phyloP scores from a whole-genome alignment of 805 yeast species.

The Spathaspora passalidarum region DNA sequence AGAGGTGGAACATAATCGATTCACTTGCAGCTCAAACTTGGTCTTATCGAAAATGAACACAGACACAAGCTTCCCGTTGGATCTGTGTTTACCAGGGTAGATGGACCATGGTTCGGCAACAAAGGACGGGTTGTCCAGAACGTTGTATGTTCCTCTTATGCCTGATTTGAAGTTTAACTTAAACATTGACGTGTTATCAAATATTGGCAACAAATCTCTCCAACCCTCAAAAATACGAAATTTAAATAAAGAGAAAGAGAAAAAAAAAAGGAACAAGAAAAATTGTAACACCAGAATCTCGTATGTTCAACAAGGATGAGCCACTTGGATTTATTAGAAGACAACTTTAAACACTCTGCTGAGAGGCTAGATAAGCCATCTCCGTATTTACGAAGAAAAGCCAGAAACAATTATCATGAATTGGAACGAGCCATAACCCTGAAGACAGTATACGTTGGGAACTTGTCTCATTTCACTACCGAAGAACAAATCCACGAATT shows the following conservation, averaged over 20 bases:
- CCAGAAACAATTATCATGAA: constrained; percentile 54
- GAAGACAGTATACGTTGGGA: constrained; percentile 87
- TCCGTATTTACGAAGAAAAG: constrained; percentile 62
- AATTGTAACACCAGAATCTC: too few species aligned
- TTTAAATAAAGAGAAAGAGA: constrained; percentile 1
- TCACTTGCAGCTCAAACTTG: constrained; percentile 57
- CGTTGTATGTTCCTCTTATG: constrained; percentile 62
- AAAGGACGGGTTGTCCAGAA: constrained; percentile 70
- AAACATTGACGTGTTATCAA: constrained; percentile 37
- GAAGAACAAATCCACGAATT: constrained; percentile 93
- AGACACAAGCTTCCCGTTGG: constrained; percentile 61
- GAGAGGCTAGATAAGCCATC: constrained; percentile 73
- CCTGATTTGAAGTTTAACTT: constrained; percentile 55
- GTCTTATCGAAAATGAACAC: constrained; percentile 86
- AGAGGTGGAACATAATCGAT: constrained; percentile 28
- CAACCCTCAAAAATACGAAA: not conserved
- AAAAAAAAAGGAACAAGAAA: constrained; percentile 1
- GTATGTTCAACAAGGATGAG: not conserved
- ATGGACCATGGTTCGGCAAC: constrained; percentile 80
- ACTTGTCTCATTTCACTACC: constrained; percentile 83
- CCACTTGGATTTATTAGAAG: constrained; percentile 38
- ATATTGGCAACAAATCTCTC: not conserved
- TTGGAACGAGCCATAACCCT: constrained; percentile 64
- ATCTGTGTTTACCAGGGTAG: constrained; percentile 75
- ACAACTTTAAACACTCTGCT: constrained; percentile 59